Evolutionary conservation across 345 rosid species (phyloP), one percentile per base, ranked within the genome.

Genomic region (Murraya koenigii): DNA sequence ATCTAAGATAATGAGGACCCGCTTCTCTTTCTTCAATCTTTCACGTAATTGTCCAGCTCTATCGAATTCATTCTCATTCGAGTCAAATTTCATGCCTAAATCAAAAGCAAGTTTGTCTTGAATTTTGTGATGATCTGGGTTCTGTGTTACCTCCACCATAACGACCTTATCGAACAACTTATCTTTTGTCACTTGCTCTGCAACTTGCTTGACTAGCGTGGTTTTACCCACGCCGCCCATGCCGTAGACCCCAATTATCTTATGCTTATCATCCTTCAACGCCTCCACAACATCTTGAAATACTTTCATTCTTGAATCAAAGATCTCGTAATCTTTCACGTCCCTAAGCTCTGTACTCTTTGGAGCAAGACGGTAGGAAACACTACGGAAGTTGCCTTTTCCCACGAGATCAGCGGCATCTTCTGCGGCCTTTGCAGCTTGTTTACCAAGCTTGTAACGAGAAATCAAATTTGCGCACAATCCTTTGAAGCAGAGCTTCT

Each of bases 181-280:
- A 4, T 58, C 23, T 35, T 61, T 63, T 9, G 0, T 60, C 9
- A 61, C 75, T 17, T 56, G 15, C n/a, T 71, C 3, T n/a, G 59
- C 17, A 32, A 82, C 65, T 47, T 55, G 6, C 23, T 65, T 78
- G n/a, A 60, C 71, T 7, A 68, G 49, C 25, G 79, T 82, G n/a
- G 67, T 77, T 61, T 77, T 81, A 13, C 81, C 84, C 22, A 77
- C 63, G 9, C 84, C 81, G 1, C 71, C 28, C 28, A 32, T 22
- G 0, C 81, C 81, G 2, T 39, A 35, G 3, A 82, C 30, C 5
- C 81, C 81, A 69, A 82, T 69, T 22, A 54, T 23, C 33, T 68
- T 14, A 71, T 55, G 6, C 9, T 32, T 23, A 1, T 23, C 22
- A 19, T 78, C 70, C 10, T 8, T 25, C 25, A 77, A 7, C 25